Percentiles rank a stretch among this genome's conserved stretches.
Conservation (phyloP, 2,329 filamentous ascomycete species). For the Chaetomiaceae sp. region DNA sequence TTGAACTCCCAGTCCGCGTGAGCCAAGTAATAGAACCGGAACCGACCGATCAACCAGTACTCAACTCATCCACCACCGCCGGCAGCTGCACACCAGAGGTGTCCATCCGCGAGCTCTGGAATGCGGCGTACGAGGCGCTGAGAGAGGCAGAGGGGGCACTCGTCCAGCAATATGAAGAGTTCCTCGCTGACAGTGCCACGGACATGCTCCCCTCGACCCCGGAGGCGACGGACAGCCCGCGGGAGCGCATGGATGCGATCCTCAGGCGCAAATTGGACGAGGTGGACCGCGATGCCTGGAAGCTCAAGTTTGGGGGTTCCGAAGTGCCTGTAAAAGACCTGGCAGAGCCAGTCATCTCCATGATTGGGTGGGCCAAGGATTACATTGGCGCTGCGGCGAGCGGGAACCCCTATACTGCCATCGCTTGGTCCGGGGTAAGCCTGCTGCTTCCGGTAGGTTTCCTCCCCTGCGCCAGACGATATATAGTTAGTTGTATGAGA, state of each 20-base stretch:
- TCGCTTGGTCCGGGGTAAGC: not conserved
- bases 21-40: too few species aligned
- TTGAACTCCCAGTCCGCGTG: too few species aligned
- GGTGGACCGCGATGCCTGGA: not conserved
- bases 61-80: too few species aligned
- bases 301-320: not conserved
- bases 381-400: not conserved
- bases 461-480: too few species aligned
- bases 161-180: not conserved
- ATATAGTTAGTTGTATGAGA: too few species aligned
- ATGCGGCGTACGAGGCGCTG: not conserved
- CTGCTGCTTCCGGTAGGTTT: not conserved
- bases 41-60: too few species aligned
- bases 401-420: not conserved
- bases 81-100: too few species aligned
- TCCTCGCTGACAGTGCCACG: not conserved
- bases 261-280: not conserved
- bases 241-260: not conserved
- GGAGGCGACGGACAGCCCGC: not conserved
- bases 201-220: not conserved
- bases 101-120: not conserved
- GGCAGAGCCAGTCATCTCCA: not conserved
- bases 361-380: not conserved
- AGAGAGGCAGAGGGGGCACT: not conserved
- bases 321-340: not conserved